phyloP scores from a whole-genome alignment of 345 rosid species.

The Lumnitzera littorea region DNA sequence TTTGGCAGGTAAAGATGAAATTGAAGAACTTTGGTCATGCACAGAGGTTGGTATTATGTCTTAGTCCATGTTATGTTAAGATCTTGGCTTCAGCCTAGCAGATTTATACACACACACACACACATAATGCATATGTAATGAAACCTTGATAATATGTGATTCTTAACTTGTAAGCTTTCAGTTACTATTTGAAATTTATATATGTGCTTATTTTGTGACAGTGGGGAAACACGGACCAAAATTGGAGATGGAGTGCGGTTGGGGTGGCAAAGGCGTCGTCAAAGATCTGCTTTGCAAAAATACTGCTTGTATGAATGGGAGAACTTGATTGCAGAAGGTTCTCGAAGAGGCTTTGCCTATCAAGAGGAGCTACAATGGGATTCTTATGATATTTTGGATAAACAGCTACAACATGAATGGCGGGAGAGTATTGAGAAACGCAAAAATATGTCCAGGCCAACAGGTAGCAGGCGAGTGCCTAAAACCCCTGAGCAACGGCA shows the following conservation, averaged over 20 bases:
- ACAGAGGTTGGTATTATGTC: slow-evolving; percentile 48
- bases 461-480: slow-evolving; percentile 69
- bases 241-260: slow-evolving; percentile 63
- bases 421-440: slow-evolving; percentile 52
- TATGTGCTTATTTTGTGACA: slow-evolving; percentile 14
- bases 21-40: slow-evolving; percentile 59
- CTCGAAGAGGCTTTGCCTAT: slow-evolving; percentile 46
- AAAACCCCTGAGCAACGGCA: slow-evolving; percentile 73
- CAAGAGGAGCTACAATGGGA: slow-evolving; percentile 72
- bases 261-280: slow-evolving; percentile 66
- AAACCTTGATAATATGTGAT: too few species aligned
- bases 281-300: slow-evolving; percentile 52
- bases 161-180: too few species aligned
- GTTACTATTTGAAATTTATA: too few species aligned
- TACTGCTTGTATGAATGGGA: slow-evolving; percentile 74
- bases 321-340: slow-evolving; percentile 77
- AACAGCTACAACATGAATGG: slow-evolving; percentile 68
- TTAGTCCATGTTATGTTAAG: slow-evolving; percentile 7
- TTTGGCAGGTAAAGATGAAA: slow-evolving; percentile 75
- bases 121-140: too few species aligned
- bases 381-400: slow-evolving; percentile 47
- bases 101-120: too few species aligned
- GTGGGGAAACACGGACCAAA: slow-evolving; percentile 70
- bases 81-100: neutral
- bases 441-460: slow-evolving; percentile 43